Evolutionary conservation across 129 eudicot species (phyloP).

Genomic region (Lonicera japonica): DNA sequence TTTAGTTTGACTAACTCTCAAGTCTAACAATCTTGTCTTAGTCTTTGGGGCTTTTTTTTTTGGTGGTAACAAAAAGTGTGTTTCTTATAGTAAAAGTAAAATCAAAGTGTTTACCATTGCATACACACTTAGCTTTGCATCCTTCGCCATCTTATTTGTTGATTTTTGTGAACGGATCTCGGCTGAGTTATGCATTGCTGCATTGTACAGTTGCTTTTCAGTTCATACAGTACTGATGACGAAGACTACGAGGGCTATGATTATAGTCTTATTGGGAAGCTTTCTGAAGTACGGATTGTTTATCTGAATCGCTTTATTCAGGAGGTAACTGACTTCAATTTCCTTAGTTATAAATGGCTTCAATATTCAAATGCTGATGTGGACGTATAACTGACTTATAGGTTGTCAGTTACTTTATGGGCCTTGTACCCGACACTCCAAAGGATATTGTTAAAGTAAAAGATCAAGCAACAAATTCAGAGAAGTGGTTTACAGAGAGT

Average conservation of each 20-base stretch:
- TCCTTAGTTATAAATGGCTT: constrained; percentile 1
- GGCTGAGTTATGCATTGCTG: neutral
- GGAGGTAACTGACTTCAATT: constrained; percentile 58
- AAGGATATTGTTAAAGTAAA: constrained; percentile 67
- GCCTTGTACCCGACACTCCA: constrained; percentile 73
- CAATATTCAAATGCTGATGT: constrained; percentile 20
- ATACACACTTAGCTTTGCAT: neutral
- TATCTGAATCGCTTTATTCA: constrained; percentile 90
- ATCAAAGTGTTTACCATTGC: neutral
- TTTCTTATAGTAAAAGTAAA: no score
- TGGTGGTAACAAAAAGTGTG: no score
- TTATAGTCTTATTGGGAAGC: constrained; percentile 82
- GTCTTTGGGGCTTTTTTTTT: no score
- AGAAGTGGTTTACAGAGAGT: constrained; percentile 77
- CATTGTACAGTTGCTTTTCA: constrained; percentile 66
- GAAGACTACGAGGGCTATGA: constrained; percentile 97
- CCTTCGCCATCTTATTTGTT: neutral
- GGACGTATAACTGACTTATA: constrained; percentile 24
- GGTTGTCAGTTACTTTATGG: constrained; percentile 86
- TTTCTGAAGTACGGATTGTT: constrained; percentile 92
- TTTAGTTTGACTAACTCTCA: no score
- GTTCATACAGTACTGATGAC: constrained; percentile 73
- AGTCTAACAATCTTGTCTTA: no score
- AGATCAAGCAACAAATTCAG: constrained; percentile 83
- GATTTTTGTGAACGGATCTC: no score